Base-by-base conservation (phyloP, 2,329 filamentous ascomycete species). In the Zopfia rhizophila region DNA sequence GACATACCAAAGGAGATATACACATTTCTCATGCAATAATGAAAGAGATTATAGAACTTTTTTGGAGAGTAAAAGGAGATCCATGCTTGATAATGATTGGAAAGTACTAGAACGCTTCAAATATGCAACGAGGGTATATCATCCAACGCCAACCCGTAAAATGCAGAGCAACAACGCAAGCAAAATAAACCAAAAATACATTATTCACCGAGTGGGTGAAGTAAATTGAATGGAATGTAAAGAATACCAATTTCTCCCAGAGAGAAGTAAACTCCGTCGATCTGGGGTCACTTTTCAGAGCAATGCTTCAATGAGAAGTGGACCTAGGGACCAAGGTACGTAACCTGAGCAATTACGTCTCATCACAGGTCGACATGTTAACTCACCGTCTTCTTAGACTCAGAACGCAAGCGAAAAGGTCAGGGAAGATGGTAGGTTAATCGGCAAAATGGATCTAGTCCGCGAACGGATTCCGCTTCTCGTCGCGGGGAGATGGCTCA, bases 381-480 rank as follows among this genome's bases (percentile, higher is more conserved):
- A 53, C 46, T 51, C 43, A 38, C 35, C 39, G 51, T 36, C 44
- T 53, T 58, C 49, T 67, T 67, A 75, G 73, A 72, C 74, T 48
- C 70, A 75, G 70, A 72, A 69, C 69, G 63, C 66, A 62, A 64
- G 63, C 58, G 70, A 61, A 72, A 77, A 75, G 76, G 76, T 78
- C 76, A 77, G 61, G 65, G 73, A 64, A 62, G 60, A 57, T 52
- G 52, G 56, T 55, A 59, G 59, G 66, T 63, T 67, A 51, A 57
- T 61, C 60, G 56, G 58, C 73, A 72, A 66, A 69, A 70, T 55
- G 48, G 53, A 59, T 53, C 51, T 67, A 69, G 56, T 74, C 69
- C 45, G 61, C 58, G 63, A 76, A 77, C 48, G 72, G 72, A 69
- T 74, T 65, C 45, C 46, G 49, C 52, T 60, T 65, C 51, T 57